Percentiles rank a stretch among this genome's conserved stretches.
Conservation (phyloP, 1,139 yeast genomes). For the Kurtzmaniella quercitrusa region DNA sequence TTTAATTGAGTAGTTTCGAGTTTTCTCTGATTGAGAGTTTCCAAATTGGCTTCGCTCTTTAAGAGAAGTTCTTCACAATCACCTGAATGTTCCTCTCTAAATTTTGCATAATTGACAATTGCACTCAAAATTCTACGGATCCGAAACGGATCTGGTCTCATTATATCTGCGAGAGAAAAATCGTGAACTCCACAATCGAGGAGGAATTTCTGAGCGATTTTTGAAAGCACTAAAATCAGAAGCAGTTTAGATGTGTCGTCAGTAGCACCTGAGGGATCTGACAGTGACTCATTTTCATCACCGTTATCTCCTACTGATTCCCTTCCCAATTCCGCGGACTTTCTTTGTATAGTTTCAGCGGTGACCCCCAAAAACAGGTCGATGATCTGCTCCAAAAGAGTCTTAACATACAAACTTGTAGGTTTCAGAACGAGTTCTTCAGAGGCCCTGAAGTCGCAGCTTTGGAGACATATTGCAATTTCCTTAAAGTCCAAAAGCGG, state of each 20-base stretch:
- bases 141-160: constrained; percentile 63
- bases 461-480: constrained; percentile 56
- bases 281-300: constrained; percentile 13
- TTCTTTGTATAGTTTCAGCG: constrained; percentile 36
- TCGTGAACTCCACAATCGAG: constrained; percentile 75
- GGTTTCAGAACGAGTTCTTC: constrained; percentile 68
- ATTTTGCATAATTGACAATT: constrained; percentile 79
- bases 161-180: constrained; percentile 64
- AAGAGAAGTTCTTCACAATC: constrained; percentile 63
- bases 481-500: constrained; percentile 68
- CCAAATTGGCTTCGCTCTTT: constrained; percentile 49
- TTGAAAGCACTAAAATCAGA: constrained; percentile 50
- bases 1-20: constrained; percentile 39
- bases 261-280: constrained; percentile 1
- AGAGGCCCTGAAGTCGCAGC: constrained; percentile 59
- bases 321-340: constrained; percentile 11
- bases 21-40: constrained; percentile 26
- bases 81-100: constrained; percentile 70
- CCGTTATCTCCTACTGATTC: constrained; percentile 4
- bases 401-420: constrained; percentile 55
- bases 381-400: constrained; percentile 65
- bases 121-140: constrained; percentile 71
- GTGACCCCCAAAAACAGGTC: constrained; percentile 67
- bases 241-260: constrained; percentile 33
- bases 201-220: constrained; percentile 59